Evolutionary conservation across 2,329 filamentous ascomycete genomes (phyloP), one percentile per base, ranked within the genome.

Genomic region (Colletotrichum musicola): DNA sequence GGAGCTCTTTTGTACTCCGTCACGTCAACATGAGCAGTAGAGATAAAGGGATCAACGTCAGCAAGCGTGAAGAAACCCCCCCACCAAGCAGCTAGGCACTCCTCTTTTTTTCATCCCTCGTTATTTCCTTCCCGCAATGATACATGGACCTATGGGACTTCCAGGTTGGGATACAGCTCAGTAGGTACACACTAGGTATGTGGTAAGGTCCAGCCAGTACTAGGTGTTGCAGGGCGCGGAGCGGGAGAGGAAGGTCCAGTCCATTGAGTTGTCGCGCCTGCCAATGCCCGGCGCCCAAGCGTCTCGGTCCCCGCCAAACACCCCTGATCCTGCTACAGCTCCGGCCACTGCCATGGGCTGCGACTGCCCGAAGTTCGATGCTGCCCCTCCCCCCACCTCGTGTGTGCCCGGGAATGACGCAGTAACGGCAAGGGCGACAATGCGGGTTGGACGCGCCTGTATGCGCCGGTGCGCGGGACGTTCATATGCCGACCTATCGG

Each of bases 381-480:
- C 22, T 65, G 62, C 65, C 65, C 65, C 65, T 68, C 65, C 62
- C 65, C 66, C 66, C 50, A 65, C 62, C 55, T 60, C 35, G 50
- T 61, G 62, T 65, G 64, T 25, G 53, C 38, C 64, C 35, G 47
- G 64, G 51, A 67, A 67, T 67, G 66, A 69, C 66, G 66, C 62
- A 57, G 54, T 38, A 25, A 25, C 18, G 20, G 20, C 42, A 42
- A 22, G 58, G 40, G 30, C 38, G 44, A 18, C 25, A 13, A 25
- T 42, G 40, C 56, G 25, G 35, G 7, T 30, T 35, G 5, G 20
- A 44, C 51, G 54, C 62, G 40, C 56, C 16, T 18, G 42, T 35
- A 35, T 35, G 30, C 30, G 30, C 30, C 30, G 30, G 30, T 7
- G 30, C 10, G 30, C 30, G 30, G 30, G 30, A 35, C 30, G 30